A percentile compares a stretch with the other conserved stretches of the same genome.
Conservation (phyloP, 306 rosid genomes). For the Betula pendula region DNA sequence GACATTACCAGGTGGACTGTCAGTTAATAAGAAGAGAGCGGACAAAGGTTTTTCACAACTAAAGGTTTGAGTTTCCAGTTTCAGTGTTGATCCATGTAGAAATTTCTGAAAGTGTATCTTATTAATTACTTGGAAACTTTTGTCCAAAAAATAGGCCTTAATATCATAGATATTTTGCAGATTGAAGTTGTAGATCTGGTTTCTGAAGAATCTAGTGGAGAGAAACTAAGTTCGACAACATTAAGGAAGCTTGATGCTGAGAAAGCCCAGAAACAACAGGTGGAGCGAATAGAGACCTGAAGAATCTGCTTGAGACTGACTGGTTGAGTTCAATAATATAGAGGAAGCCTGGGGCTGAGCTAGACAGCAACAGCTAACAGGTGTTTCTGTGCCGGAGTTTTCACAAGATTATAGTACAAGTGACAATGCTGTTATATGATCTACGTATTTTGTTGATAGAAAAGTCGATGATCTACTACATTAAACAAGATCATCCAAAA, state of each 20-base stretch:
- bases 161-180: conserved; percentile 49
- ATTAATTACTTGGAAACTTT: not conserved
- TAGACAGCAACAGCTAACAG: not conserved
- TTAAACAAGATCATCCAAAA: too few relatives aligned
- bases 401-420: not conserved
- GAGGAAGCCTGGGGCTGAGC: not conserved
- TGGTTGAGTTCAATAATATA: not conserved
- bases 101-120: not conserved
- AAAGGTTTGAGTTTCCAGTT: conserved; percentile 56
- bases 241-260: conserved; percentile 78
- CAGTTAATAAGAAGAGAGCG: conserved; percentile 79
- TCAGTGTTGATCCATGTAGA: conserved; percentile 5
- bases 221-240: conserved; percentile 73
- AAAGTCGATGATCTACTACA: too few relatives aligned
- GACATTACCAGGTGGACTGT: conserved; percentile 86
- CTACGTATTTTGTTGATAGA: not conserved
- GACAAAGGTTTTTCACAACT: conserved; percentile 73
- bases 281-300: conserved; percentile 1
- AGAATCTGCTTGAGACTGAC: conserved; percentile 10
- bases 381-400: not conserved
- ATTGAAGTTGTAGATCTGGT: conserved; percentile 90
- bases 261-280: conserved; percentile 43
- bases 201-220: conserved; percentile 59
- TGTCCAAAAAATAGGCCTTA: not conserved
- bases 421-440: conserved; percentile 1